These are phyloP conservation scores for Globisporangium radiosum DNA, from an alignment of 352 stramenopile species.

Conservation along the genomic window DNA sequence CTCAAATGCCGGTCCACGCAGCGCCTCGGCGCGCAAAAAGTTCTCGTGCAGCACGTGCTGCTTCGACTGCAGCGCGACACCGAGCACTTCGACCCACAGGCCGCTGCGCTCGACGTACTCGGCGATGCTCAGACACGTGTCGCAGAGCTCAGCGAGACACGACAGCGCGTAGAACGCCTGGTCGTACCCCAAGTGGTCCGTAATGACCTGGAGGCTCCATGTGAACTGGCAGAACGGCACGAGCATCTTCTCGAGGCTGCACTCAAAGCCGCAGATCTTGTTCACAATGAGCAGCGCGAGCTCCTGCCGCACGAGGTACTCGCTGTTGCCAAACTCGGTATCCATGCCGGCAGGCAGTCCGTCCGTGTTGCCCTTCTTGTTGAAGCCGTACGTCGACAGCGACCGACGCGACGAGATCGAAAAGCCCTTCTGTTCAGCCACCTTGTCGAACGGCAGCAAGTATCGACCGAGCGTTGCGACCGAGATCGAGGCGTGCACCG, in stretches of 20 bases:
- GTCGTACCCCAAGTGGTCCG: constrained; percentile 73
- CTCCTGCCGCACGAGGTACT: constrained; percentile 74
- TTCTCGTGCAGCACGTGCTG: constrained; percentile 80
- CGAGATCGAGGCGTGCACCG: constrained; percentile 62
- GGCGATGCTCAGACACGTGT: constrained; percentile 65
- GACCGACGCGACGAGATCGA: constrained; percentile 76
- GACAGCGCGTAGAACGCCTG: constrained; percentile 74
- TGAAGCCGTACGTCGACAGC: constrained; percentile 73
- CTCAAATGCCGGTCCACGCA: constrained; percentile 75
- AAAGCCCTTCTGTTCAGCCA: constrained; percentile 34
- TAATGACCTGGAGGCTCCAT: constrained; percentile 78
- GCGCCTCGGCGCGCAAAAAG: constrained; percentile 64
- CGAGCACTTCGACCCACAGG: constrained; percentile 74
- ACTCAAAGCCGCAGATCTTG: constrained; percentile 74
- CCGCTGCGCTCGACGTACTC: constrained; percentile 71
- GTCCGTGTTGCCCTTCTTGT: constrained; percentile 32
- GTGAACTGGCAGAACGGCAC: constrained; percentile 71
- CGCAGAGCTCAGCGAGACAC: constrained; percentile 70
- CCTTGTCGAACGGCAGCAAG: constrained; percentile 60
- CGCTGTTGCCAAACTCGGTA: constrained; percentile 65
- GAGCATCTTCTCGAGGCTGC: constrained; percentile 64
- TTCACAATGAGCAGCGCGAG: constrained; percentile 70
- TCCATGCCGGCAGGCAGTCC: constrained; percentile 35
- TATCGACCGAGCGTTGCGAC: constrained; percentile 71
- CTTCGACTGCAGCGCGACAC: constrained; percentile 68